Conservation (phyloP, 208 protist species). For the Wallacemonas sp. region DNA sequence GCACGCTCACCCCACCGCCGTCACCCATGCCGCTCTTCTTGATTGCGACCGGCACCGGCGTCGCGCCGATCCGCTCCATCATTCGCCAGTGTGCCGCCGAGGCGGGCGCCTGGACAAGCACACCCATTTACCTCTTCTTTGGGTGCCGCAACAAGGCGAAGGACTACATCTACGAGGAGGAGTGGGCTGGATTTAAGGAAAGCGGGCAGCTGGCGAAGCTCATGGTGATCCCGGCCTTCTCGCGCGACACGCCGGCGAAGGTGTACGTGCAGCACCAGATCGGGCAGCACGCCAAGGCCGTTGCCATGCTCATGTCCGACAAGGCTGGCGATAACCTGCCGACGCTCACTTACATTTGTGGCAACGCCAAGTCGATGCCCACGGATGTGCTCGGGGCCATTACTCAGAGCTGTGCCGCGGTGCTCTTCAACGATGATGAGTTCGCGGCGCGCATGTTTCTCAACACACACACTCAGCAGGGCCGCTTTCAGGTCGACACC, state of each 20-base stretch:
- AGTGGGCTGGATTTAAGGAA: constrained; percentile 48
- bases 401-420: constrained; percentile 51
- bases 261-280: constrained; percentile 89
- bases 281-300: constrained; percentile 57
- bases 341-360: constrained; percentile 71
- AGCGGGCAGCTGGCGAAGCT: constrained; percentile 38
- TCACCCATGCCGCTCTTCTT: constrained; percentile 57
- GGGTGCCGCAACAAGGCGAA: constrained; percentile 67
- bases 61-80: constrained; percentile 73
- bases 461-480: constrained; percentile 36
- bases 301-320: constrained; percentile 45
- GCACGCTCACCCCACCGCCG: constrained; percentile 47
- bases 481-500: constrained; percentile 79
- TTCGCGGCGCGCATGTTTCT: constrained; percentile 36
- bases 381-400: constrained; percentile 66
- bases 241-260: constrained; percentile 73
- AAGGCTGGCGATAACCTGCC: constrained; percentile 20
- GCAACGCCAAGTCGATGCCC: constrained; percentile 88
- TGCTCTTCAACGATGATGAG: constrained; percentile 47
- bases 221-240: constrained; percentile 80
- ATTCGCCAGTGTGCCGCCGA: constrained; percentile 66
- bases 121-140: constrained; percentile 81
- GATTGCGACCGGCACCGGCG: constrained; percentile 81
- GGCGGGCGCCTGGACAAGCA: constrained; percentile 29
- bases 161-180: constrained; percentile 77